Percentiles rank a stretch among this genome's conserved stretches.
These are phyloP conservation scores for Yarrowia divulgata DNA, from an alignment of 805 yeast species.

Conservation along the genomic window DNA sequence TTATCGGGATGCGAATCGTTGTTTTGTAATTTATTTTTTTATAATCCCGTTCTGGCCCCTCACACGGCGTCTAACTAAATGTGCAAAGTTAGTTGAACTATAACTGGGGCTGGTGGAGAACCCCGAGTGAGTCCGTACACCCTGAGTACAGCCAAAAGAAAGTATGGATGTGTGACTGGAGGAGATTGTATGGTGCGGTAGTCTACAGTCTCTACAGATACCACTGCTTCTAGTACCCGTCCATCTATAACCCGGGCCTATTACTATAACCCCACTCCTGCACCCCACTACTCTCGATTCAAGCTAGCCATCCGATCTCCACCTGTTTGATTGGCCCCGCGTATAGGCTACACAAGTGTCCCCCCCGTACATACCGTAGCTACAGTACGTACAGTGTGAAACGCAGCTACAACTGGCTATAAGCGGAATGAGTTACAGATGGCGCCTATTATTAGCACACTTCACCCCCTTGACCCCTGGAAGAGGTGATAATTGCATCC, in stretches of 20 bases:
- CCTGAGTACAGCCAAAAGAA: too few species aligned
- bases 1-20: not conserved
- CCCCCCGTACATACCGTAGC: not conserved
- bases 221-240: too few species aligned
- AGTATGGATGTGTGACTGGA: too few species aligned
- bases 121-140: not conserved
- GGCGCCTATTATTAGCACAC: slow-evolving; percentile 3
- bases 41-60: not conserved
- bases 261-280: too few species aligned
- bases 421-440: too few species aligned
- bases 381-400: not conserved
- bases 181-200: too few species aligned
- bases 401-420: not conserved
- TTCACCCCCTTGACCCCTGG: slow-evolving; percentile 2
- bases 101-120: not conserved
- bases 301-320: too few species aligned
- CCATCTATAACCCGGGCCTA: too few species aligned
- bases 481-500: not conserved
- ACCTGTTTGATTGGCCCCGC: not conserved
- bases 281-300: too few species aligned
- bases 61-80: not conserved
- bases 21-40: too few species aligned
- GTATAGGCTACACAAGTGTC: too few species aligned
- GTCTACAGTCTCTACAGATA: too few species aligned
- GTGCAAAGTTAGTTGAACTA: not conserved